Evolutionary conservation across 192 early-diverging fungal genomes (phyloP), one percentile per base, ranked within the genome.

Genomic region (Linnemannia elongata): DNA sequence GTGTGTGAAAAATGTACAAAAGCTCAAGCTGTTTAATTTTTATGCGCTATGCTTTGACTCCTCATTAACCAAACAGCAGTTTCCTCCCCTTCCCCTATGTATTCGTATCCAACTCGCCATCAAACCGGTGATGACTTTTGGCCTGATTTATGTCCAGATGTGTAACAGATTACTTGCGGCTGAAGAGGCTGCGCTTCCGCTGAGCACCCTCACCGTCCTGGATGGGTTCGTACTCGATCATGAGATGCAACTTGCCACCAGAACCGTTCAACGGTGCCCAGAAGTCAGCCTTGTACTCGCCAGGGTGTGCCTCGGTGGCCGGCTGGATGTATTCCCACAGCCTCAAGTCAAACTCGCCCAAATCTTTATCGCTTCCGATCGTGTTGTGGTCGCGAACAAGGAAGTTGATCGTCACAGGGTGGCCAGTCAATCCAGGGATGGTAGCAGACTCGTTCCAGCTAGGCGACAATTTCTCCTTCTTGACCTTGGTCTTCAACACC

Each of bases 361-460:
- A 80, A 66, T 92, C 93, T 27, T 93, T 92, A 76, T 94, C 91
- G 20, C 88, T 88, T 33, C 81, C 81, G 68, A 97, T 70, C 3
- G 91, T 89, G 85, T 97, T 96, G 76, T 95, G 92, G 83, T 96
- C 95, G 68, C 91, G 89, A 30, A 97, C 90, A 57, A 88, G 87
- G 69, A 97, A 86, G 47, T 92, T 88, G 68, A 96, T 79, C 35
- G 72, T 75, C 70, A 85, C 55, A 22, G 90, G 90, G 8, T 81
- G 79, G 39, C 72, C 78, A 27, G 72, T 82, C 6, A 89, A 39
- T 45, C 71, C 60, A 12, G 71, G 60, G 8, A 90, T 55, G 35
- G 82, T 81, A 17, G 71, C 89, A 55, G 47, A 75, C 69, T 88
- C 91, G 47, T 93, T 93, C 93, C 94, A 96, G 72, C 68, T 77